phyloP scores from a whole-genome alignment of 306 rosid genomes.

The Trifolium dubium region DNA sequence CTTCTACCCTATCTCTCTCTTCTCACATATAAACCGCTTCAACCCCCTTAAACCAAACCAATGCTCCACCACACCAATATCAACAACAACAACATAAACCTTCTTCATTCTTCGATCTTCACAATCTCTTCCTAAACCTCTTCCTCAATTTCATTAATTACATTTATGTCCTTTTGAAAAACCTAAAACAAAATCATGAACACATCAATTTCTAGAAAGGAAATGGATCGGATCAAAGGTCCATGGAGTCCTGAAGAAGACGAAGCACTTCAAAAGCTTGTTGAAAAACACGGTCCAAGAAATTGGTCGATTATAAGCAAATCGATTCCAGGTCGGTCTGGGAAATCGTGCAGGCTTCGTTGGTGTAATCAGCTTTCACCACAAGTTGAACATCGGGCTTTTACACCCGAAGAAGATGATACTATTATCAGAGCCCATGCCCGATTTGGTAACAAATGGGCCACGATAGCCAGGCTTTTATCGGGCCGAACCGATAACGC shows the following conservation, averaged over 20 bases:
- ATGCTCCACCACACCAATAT: slow-evolving; percentile 25
- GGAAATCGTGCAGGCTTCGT: slow-evolving; percentile 89
- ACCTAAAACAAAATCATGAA: slow-evolving; percentile 15
- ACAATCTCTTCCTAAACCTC: too few species aligned
- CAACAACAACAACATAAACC: not conserved
- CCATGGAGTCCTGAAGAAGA: slow-evolving; percentile 99
- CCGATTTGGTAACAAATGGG: slow-evolving; percentile 97
- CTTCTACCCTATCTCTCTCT: slow-evolving; percentile 23
- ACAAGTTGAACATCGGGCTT: slow-evolving; percentile 92
- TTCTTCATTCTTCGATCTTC: not conserved
- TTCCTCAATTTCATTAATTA: too few species aligned
- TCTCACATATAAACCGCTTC: slow-evolving; percentile 53
- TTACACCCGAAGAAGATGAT: slow-evolving; percentile 85
- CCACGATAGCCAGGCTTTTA: slow-evolving; percentile 89
- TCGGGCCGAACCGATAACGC: slow-evolving; percentile 97
- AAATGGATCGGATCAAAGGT: slow-evolving; percentile 95
- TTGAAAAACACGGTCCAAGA: slow-evolving; percentile 85
- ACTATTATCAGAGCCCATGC: slow-evolving; percentile 88
- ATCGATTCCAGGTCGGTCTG: slow-evolving; percentile 89
- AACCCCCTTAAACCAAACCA: slow-evolving; percentile 1
- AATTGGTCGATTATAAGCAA: slow-evolving; percentile 94
- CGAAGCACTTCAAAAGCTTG: slow-evolving; percentile 70
- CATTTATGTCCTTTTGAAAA: too few species aligned
- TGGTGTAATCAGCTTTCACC: slow-evolving; percentile 99
- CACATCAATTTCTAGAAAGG: slow-evolving; percentile 46